Evolutionary conservation across 2,329 filamentous ascomycete genomes (phyloP).

Genomic region (Trichoderma simmonsii): DNA sequence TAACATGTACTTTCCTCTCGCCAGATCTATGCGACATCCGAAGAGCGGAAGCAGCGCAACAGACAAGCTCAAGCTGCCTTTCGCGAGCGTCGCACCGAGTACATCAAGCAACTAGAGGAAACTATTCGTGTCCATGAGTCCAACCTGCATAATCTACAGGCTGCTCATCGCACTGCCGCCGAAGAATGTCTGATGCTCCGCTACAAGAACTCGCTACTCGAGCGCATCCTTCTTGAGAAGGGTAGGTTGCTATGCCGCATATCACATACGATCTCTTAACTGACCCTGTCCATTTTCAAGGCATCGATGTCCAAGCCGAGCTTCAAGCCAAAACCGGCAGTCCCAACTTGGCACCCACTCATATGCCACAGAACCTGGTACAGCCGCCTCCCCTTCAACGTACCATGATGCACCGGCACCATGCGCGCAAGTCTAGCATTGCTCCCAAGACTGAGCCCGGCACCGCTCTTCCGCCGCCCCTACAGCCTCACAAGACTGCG

Average conservation of each 20-base stretch:
- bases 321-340: slow-evolving; percentile 88
- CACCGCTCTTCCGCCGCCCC: slow-evolving; percentile 43
- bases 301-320: slow-evolving; percentile 96
- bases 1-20: slow-evolving; percentile 6
- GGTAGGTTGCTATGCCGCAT: slow-evolving; percentile 47
- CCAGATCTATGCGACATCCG: slow-evolving; percentile 96
- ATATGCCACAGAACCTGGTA: slow-evolving; percentile 64
- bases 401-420: slow-evolving; percentile 77
- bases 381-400: slow-evolving; percentile 76
- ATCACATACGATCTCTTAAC: background rate
- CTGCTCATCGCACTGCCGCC: slow-evolving; percentile 88
- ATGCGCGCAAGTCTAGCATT: slow-evolving; percentile 69
- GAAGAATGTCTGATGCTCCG: slow-evolving; percentile 98
- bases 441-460: slow-evolving; percentile 68
- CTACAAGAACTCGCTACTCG: slow-evolving; percentile 95
- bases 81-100: slow-evolving; percentile 92
- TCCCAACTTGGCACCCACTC: slow-evolving; percentile 70
- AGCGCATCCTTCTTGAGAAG: slow-evolving; percentile 94
- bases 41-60: slow-evolving; percentile 97
- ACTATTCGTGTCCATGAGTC: slow-evolving; percentile 97
- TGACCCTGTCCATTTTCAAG: slow-evolving; percentile 41
- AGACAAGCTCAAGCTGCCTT: slow-evolving; percentile 96
- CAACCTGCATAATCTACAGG: slow-evolving; percentile 85
- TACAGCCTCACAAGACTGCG: slow-evolving; percentile 54
- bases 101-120: slow-evolving; percentile 98